phyloP scores from a whole-genome alignment of 2,329 filamentous ascomycete species.

The Ophiostoma montium region DNA sequence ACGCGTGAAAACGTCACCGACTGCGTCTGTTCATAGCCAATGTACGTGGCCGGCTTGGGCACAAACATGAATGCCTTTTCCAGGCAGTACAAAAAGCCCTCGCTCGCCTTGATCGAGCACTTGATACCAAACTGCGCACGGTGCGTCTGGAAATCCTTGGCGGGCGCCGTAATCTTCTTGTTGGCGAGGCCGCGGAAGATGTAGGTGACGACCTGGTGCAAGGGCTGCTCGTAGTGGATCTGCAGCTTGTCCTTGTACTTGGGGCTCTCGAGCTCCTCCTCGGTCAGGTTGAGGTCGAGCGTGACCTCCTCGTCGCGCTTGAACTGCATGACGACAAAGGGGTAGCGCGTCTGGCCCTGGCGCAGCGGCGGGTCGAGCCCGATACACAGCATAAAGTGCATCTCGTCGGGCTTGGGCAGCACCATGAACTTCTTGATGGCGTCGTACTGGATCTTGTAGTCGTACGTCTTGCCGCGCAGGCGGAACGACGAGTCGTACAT shows the following conservation, averaged over 20 bases:
- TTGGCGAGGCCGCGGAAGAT: conserved; percentile 89
- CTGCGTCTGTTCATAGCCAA: conserved; percentile 83
- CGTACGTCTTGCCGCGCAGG: conserved; percentile 95
- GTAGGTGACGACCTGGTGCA: conserved; percentile 86
- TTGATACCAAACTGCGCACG: conserved; percentile 92
- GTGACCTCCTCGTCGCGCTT: conserved; percentile 96
- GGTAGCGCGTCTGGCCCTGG: conserved; percentile 94
- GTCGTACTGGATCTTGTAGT: conserved; percentile 99
- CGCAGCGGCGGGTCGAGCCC: conserved; percentile 88
- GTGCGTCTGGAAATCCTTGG: conserved; percentile 88
- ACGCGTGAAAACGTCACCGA: conserved; percentile 93
- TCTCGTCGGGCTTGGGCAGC: conserved; percentile 94
- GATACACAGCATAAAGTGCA: conserved; percentile 87
- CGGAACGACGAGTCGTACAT: conserved; percentile 98
- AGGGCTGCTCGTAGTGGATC: conserved; percentile 81
- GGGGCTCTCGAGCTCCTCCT: conserved; percentile 60
- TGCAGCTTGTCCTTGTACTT: conserved; percentile 84
- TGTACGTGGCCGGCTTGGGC: conserved; percentile 93
- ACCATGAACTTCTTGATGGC: conserved; percentile 98
- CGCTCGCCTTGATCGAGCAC: conserved; percentile 99
- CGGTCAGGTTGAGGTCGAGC: conserved; percentile 89
- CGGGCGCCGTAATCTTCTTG: conserved; percentile 89
- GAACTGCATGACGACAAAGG: conserved; percentile 97
- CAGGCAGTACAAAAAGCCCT: conserved; percentile 91
- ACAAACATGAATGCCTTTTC: conserved; percentile 99